Percentiles rank a stretch among this genome's conserved stretches.
These are phyloP conservation scores for Triticum urartu DNA, from an alignment of 176 grass and related monocot genomes.

Conservation along the genomic window DNA sequence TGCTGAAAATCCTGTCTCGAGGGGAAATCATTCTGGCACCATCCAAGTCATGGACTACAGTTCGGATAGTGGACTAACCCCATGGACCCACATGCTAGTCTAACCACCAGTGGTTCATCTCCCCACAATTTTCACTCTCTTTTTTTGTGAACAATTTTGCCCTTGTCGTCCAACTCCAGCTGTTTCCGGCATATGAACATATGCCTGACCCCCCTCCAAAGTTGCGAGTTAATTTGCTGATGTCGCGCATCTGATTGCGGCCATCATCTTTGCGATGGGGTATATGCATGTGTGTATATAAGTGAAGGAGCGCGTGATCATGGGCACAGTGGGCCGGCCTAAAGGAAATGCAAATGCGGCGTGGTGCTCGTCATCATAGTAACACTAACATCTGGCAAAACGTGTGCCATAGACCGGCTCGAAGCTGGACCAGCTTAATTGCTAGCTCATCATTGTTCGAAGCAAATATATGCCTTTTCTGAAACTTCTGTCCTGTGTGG, in stretches of 20 bases:
- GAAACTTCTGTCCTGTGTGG: background rate
- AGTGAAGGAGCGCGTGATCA: constrained; percentile 17
- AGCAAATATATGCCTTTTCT: background rate
- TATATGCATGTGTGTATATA: background rate
- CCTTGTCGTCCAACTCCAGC: too few relatives aligned
- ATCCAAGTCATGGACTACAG: too few relatives aligned
- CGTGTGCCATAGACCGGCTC: background rate
- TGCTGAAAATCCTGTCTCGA: too few relatives aligned
- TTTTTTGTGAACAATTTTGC: too few relatives aligned
- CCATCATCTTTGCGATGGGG: background rate
- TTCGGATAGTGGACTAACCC: too few relatives aligned
- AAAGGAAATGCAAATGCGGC: constrained; percentile 6
- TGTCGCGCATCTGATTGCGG: constrained; percentile 33
- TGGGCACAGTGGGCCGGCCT: constrained; percentile 33
- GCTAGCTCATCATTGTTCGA: constrained; percentile 31
- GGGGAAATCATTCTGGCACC: too few relatives aligned
- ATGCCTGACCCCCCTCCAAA: background rate
- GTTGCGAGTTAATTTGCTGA: constrained; percentile 5
- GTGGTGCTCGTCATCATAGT: constrained; percentile 31
- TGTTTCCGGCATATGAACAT: too few relatives aligned
- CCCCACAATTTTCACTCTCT: too few relatives aligned
- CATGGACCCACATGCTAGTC: too few relatives aligned
- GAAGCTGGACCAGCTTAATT: constrained; percentile 40
- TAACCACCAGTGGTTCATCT: too few relatives aligned
- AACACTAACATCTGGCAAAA: constrained; percentile 7